These are phyloP conservation scores for Eragrostis curvula DNA, from an alignment of 176 grass and related monocot genomes.

Conservation along the genomic window DNA sequence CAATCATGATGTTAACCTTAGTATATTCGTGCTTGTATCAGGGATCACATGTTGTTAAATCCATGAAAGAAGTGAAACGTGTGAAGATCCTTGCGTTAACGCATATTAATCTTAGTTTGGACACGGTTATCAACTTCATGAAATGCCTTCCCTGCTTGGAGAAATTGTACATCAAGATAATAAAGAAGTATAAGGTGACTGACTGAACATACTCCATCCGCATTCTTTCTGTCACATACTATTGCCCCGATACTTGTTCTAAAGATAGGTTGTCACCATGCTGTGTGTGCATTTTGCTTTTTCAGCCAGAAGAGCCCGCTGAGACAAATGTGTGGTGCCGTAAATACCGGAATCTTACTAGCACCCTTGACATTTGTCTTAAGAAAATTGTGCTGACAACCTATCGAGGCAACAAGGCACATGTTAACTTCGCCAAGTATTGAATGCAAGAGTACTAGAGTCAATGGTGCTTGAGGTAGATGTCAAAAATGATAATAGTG, in stretches of 20 bases:
- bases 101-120: background rate
- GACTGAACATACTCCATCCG: background rate
- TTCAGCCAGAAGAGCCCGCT: too few species aligned
- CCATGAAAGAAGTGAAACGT: background rate
- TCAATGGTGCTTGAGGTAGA: background rate
- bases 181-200: background rate
- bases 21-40: background rate
- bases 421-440: slow-evolving; percentile 3
- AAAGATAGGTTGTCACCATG: too few species aligned
- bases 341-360: too few species aligned
- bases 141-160: background rate
- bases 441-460: background rate
- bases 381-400: too few species aligned
- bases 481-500: too few species aligned
- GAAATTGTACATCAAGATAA: background rate
- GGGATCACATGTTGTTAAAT: background rate
- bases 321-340: too few species aligned
- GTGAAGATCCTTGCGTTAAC: background rate
- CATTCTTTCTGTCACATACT: background rate
- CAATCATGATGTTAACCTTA: background rate
- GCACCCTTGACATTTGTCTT: too few species aligned
- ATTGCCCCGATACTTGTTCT: too few species aligned
- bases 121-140: background rate
- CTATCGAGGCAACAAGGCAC: too few species aligned
- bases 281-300: too few species aligned